Base-by-base conservation (phyloP, 2,329 filamentous ascomycete species). In the Chaetothyriales sp. region DNA sequence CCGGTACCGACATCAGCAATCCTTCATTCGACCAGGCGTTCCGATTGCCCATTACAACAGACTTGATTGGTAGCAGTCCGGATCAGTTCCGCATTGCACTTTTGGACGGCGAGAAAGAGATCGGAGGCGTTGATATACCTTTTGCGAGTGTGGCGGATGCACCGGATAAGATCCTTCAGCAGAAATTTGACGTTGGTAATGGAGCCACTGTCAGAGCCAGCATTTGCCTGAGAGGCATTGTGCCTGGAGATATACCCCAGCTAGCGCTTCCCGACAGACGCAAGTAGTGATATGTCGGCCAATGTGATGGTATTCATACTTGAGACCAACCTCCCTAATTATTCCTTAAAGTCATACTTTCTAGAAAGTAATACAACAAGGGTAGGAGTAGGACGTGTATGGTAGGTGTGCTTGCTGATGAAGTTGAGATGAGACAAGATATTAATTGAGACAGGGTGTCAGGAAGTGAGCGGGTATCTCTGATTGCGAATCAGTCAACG, bases 1-100 rank as follows among this genome's bases (percentile, higher is more conserved):
- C 54, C 22, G 54, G 54, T 15, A 52, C 54, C 46, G 54, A 56
- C 54, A 56, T 56, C 52, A 56, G 40, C 54, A 56, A 56, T 46
- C 54, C 54, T 48, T 22, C 54, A 19, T 56, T 56, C 46, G 54
- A 56, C 54, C 54, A 56, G 54, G 46, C 52, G 46, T 56, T 56
- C 54, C 54, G 54, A n/a, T 9, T 56, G 18, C 54, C 54, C 46
- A 56, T 56, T 15, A 56, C 54, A 13, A 56, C 54, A 18, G 54
- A 56, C 43, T 52, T 56, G 49, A 47, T 54, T n/a, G 54, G 54
- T 8, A 49, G 52, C 47, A 56, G 52, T 48, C 54, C 54, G 47
- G 54, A 56, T 40, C 44, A 50, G n/a, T 56, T 56, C 46, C 52
- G 54, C 43, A 56, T 56, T 48, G 52, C 54, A 29, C 54, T 56